Evolutionary conservation across 2,329 filamentous ascomycete genomes (phyloP), one percentile per base, ranked within the genome.

Genomic region (Stagonosporopsis chrysanthemi): DNA sequence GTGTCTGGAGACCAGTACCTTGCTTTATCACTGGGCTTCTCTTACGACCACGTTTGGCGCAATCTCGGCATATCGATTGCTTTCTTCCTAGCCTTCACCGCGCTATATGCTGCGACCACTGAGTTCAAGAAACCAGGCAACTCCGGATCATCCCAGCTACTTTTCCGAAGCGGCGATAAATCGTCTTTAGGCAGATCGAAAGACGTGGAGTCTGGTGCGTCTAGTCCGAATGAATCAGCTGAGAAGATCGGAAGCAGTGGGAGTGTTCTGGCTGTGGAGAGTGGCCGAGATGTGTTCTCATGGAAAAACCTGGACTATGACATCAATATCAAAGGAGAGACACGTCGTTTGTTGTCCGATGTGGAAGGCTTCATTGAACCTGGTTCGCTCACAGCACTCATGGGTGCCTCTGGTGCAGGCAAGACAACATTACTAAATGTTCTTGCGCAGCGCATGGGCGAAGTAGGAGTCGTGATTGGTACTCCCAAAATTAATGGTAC

Each of bases 351-450:
- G 19, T 36, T 96, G 53, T 86, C 95, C 67, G 80, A 93, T 60
- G 89, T 96, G 2, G 26, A 42, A 29, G 84, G 84, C 0, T 80
- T 77, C 3, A 85, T 86, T 62, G 75, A 83, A 17, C 77, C 79
- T 6, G 84, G 84, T 0, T 80, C 24, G 84, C 86, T 83, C n/a
- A 62, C 91, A 6, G 92, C 90, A 40, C 81, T 96, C 2, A 96
- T 96, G 91, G 51, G 51, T 12, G 60, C 56, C 6, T 59, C 61
- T 22, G 91, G 92, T 60, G 92, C 92, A 9, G 92, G 92, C 56
- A 96, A 96, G 76, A 96, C 92, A 0, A 96, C 91, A 1, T 83
- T 96, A 28, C 81, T 96, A 19, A 90, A 96, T 76, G 90, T 90
- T 31, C 40, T 96, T 56, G 92, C 92, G 24, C 89, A 88, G 57